Base-by-base conservation (phyloP, 108 stramenopile genomes). In the Aurantiochytrium sp. region DNA sequence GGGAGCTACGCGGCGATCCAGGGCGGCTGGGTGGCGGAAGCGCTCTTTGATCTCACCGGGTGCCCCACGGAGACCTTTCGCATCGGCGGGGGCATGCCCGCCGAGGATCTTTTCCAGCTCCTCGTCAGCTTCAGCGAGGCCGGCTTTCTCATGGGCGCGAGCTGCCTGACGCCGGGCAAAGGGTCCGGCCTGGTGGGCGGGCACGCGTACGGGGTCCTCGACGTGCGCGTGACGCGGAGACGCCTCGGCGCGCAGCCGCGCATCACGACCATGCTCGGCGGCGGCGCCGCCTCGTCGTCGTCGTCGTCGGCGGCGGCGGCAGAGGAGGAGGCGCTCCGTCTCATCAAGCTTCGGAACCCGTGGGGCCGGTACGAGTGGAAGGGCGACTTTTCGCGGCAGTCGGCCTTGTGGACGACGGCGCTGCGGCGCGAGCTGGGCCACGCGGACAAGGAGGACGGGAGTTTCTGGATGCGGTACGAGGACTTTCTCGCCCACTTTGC, bases 391-490 rank as follows among this genome's bases (percentile, higher is more conserved):
- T 36, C 45, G 24, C 89, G 90, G 39, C 31, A 55, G 30, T 87
- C 86, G 53, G 22, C 50, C 37, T 42, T 31, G 31, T 92, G 91
- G 91, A 90, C 91, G 36, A 32, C 24, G 32, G 81, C 32, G 34
- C 34, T 92, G 19, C 81, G 87, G 55, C 8, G 19, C 4, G 30
- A 88, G 54, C 42, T 90, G 27, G 87, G 48, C 32, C 32, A 24
- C 37, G 34, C 68, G 3, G 52, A 68, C 36, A 87, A 88, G n/a
- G 90, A 90, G 52, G 90, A 92, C 55, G 90, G 90, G 37, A 55
- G 54, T 24, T 92, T 92, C 52, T 92, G 91, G 91, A 92, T 92
- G 91, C 41, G 22, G 30, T 89, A 88, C 48, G 89, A 90, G 4
- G 90, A 90, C 37, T 69, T 92, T 69, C 12, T 91, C 36, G 27